phyloP scores from a whole-genome alignment of 306 rosid species.

The Glycine tomentella region DNA sequence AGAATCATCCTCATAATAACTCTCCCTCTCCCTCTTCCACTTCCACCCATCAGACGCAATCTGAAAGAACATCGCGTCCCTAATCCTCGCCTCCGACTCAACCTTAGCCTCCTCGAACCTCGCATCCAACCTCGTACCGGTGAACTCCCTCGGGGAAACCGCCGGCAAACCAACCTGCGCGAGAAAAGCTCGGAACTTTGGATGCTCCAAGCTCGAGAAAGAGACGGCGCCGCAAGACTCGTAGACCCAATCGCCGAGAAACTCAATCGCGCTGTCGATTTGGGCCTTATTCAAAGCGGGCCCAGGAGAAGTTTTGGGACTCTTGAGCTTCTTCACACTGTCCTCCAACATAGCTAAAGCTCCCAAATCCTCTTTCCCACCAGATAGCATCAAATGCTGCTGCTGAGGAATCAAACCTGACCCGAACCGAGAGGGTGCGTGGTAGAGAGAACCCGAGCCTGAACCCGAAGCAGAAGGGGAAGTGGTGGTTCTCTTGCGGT shows the following conservation, averaged over 20 bases:
- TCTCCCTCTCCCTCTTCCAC: conserved; percentile 49
- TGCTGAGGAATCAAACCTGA: conserved; percentile 47
- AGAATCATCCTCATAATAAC: conserved; percentile 51
- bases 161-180: conserved; percentile 80
- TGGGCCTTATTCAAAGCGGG: conserved; percentile 69
- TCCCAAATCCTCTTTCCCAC: conserved; percentile 92
- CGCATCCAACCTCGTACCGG: conserved; percentile 61
- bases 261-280: conserved; percentile 74
- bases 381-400: conserved; percentile 83
- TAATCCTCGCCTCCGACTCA: conserved; percentile 79
- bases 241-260: conserved; percentile 82
- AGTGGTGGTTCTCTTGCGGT: conserved; percentile 62
- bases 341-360: conserved; percentile 94
- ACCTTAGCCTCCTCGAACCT: conserved; percentile 76
- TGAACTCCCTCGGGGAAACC: conserved; percentile 66
- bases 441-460: conserved; percentile 36
- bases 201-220: conserved; percentile 78
- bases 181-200: conserved; percentile 85
- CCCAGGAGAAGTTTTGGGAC: conserved; percentile 90
- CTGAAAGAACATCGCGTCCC: conserved; percentile 95
- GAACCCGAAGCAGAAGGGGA: conserved; percentile 45
- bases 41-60: conserved; percentile 89
- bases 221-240: conserved; percentile 88
- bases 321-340: conserved; percentile 93
- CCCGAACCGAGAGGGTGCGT: conserved; percentile 54